phyloP scores from a whole-genome alignment of 192 early-diverging fungal species.

The Entrophospora sp. region DNA sequence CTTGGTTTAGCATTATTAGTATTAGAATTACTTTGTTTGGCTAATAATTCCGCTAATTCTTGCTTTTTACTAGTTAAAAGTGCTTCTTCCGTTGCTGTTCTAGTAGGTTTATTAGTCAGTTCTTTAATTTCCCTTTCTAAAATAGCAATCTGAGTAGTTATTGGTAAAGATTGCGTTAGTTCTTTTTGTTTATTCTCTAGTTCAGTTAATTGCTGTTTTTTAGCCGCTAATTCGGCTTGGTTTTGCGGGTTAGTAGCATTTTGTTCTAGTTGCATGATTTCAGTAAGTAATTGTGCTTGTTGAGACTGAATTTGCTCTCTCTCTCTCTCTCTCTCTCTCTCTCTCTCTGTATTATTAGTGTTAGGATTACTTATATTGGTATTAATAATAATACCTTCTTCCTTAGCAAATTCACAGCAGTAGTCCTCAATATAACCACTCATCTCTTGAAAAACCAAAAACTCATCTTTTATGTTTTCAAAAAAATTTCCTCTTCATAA shows the following conservation, averaged over 20 bases:
- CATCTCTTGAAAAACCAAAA: too few relatives aligned
- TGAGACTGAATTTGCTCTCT: not conserved
- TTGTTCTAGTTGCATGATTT: not conserved
- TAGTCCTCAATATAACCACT: too few relatives aligned
- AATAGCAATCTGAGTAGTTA: not conserved
- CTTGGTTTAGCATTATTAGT: too few relatives aligned
- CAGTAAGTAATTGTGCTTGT: not conserved
- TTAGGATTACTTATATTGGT: not conserved
- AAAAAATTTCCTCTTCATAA: too few relatives aligned
- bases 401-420: too few relatives aligned
- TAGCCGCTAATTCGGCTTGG: too few relatives aligned
- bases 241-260: not conserved
- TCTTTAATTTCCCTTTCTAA: not conserved
- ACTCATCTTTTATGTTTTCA: too few relatives aligned
- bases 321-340: constrained; percentile 8
- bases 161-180: not conserved
- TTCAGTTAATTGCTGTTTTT: too few relatives aligned
- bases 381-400: too few relatives aligned
- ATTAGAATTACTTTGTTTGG: too few relatives aligned
- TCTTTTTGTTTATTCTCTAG: not conserved
- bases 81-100: not conserved
- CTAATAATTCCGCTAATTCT: not conserved
- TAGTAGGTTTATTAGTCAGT: not conserved
- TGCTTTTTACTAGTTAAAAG: not conserved
- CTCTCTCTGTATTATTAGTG: not conserved